phyloP scores from a whole-genome alignment of 768 basidiomycete genomes.

The Xerocomus spinulosus region DNA sequence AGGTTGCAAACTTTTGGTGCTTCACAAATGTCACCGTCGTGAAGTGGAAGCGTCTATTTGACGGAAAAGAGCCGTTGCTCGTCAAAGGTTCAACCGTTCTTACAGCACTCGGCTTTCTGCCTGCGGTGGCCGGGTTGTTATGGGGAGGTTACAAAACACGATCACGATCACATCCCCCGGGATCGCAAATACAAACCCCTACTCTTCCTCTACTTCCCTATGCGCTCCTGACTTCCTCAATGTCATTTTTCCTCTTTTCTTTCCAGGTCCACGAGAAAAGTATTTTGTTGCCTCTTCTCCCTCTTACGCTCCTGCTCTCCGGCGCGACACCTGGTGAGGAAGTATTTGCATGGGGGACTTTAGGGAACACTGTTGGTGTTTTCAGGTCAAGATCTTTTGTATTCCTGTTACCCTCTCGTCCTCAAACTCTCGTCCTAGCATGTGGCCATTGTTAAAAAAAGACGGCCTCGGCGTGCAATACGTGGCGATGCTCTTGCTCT shows the following conservation, averaged over 20 bases:
- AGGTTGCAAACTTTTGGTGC: constrained; percentile 98
- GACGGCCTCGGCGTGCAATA: constrained; percentile 80
- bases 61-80: constrained; percentile 44
- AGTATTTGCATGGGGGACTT: constrained; percentile 28
- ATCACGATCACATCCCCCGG: background rate
- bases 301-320: constrained; percentile 73
- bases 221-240: constrained; percentile 70
- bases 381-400: constrained; percentile 62
- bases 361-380: constrained; percentile 74
- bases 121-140: constrained; percentile 47
- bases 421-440: constrained; percentile 43
- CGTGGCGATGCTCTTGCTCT: constrained; percentile 58
- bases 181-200: constrained; percentile 35
- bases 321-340: constrained; percentile 30
- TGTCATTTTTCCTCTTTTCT: constrained; percentile 95
- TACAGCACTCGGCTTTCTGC: constrained; percentile 70
- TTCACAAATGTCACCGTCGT: constrained; percentile 75
- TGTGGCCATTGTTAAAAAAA: constrained; percentile 85
- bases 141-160: constrained; percentile 34
- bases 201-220: constrained; percentile 72
- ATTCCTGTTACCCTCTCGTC: background rate
- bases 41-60: constrained; percentile 63
- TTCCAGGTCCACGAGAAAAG: constrained; percentile 98
- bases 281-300: constrained; percentile 80
- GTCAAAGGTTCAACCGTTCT: constrained; percentile 61